Evolutionary conservation across 768 basidiomycete species (phyloP), one percentile per base, ranked within the genome.

Genomic region (Podaxis rugospora): DNA sequence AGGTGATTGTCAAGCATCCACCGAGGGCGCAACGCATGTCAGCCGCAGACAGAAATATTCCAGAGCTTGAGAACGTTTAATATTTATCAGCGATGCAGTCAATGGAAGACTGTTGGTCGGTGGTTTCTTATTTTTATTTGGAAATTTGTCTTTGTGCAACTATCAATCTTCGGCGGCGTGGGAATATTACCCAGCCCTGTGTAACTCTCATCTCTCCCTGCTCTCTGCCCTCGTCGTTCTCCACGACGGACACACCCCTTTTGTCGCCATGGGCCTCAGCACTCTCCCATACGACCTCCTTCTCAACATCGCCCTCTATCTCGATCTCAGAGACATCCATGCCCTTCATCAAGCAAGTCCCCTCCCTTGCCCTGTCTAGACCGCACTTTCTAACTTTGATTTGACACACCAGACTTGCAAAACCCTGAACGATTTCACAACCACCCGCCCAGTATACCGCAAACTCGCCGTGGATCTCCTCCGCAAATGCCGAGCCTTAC

Each of bases 211-310:
- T 58, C 36, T 51, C 35, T 23, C 47, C 50, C 47, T 39, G 21
- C 36, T 50, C 47, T 39, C 36, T 23, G 47, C 27, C 50, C 39
- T 52, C 57, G 37, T 51, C 37, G 57, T 58, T 37, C 36, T 21
- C 56, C n/a, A 40, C 57, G 50, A 32, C 50, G 50, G 51, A 37
- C 50, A 10, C 46, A 18, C 18, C 21, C 10, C 14, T 47, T 27
- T 39, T 36, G 23, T 14, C 32, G 18, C 16, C 14, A 60, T 74
- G 67, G 71, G 72, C n/a, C 69, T 79, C 44, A 71, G 72, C 62
- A 76, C 74, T 4, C 75, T 90, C 18, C 88, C 88, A 0, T 89
- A 89, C 71, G 89, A 90, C 74, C 75, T 90, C 18, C 69, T 90
- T 47, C 79, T 90, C 59, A 86, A 87, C 74, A 82, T 90, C 69